Conservation (phyloP, 441 rosid genomes). For the Populus hybrid region DNA sequence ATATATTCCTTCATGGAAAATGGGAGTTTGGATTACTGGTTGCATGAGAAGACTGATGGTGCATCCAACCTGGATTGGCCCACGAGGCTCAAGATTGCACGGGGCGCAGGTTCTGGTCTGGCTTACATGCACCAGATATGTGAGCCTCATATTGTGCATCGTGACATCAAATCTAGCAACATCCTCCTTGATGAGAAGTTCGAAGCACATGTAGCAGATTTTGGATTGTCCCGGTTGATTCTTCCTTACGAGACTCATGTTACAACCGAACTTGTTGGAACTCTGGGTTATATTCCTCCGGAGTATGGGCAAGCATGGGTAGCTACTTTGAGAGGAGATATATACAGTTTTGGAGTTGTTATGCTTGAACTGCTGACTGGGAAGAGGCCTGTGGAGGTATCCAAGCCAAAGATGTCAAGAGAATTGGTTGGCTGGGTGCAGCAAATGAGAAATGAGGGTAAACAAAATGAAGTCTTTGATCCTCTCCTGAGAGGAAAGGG, state of each 20-base stretch:
- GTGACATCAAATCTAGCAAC: constrained; percentile 72
- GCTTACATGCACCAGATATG: constrained; percentile 73
- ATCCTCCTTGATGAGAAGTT: constrained; percentile 66
- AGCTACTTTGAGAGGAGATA: constrained; percentile 46
- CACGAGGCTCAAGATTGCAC: constrained; percentile 47
- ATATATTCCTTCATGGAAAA: constrained; percentile 62
- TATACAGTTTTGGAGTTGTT: constrained; percentile 48
- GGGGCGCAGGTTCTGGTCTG: constrained; percentile 66
- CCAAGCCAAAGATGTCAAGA: constrained; percentile 38
- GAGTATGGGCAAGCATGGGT: constrained; percentile 51
- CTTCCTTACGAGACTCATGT: constrained; percentile 47
- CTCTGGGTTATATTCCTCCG: constrained; percentile 49
- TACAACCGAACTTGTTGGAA: constrained; percentile 51
- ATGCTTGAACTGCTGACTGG: constrained; percentile 43
- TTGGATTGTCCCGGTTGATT: constrained; percentile 53
- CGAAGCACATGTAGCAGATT: constrained; percentile 73
- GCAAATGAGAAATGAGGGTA: constrained; percentile 32
- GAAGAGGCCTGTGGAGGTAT: constrained; percentile 39
- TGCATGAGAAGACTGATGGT: constrained; percentile 43
- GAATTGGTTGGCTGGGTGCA: no score
- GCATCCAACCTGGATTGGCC: constrained; percentile 51
- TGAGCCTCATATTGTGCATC: constrained; percentile 62
- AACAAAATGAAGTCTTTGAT: constrained; percentile 29
- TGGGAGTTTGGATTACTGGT: constrained; percentile 31
- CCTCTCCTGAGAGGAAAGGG: constrained; percentile 28